A percentile compares a stretch with the other conserved stretches of the same genome.
Conservation (phyloP, 2,329 filamentous ascomycete species). For the Xylariaceae sp. region DNA sequence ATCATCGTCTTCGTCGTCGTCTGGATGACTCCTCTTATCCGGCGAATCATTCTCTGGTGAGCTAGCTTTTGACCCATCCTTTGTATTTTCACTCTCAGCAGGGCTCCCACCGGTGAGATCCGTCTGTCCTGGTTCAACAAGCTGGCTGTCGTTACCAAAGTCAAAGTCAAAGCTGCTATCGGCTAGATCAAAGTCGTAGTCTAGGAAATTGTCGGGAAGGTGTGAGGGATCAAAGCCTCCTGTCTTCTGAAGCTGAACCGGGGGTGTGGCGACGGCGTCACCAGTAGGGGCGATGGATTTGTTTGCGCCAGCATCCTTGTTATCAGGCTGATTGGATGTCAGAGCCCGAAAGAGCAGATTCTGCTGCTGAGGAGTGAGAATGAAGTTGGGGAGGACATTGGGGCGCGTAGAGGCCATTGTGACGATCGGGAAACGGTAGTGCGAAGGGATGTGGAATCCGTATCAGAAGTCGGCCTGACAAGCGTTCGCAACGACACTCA, state of each 20-base stretch:
- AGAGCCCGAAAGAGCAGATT: slow-evolving; percentile 72
- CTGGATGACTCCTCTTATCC: slow-evolving; percentile 72
- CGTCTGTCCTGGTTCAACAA: slow-evolving; percentile 47
- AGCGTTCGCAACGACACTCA: neutral
- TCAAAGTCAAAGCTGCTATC: slow-evolving; percentile 78
- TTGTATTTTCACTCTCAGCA: slow-evolving; percentile 19
- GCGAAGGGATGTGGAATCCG: slow-evolving; percentile 4
- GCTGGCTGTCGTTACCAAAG: slow-evolving; percentile 49
- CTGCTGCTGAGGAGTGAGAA: slow-evolving; percentile 74
- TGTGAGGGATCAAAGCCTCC: slow-evolving; percentile 42
- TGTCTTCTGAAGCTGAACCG: slow-evolving; percentile 41
- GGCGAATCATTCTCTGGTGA: slow-evolving; percentile 59
- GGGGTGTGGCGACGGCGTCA: slow-evolving; percentile 49
- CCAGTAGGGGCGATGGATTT: slow-evolving; percentile 46
- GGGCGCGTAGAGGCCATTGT: slow-evolving; percentile 52
- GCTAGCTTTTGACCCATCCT: slow-evolving; percentile 49
- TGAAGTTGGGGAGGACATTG: slow-evolving; percentile 53
- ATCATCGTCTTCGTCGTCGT: slow-evolving; percentile 65
- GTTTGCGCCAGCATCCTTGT: slow-evolving; percentile 32
- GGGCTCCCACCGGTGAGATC: slow-evolving; percentile 59
- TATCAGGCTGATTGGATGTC: slow-evolving; percentile 60
- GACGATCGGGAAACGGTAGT: slow-evolving; percentile 14
- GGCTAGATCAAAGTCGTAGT: slow-evolving; percentile 70
- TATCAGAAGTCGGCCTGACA: neutral
- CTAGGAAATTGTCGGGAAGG: slow-evolving; percentile 74